These are phyloP conservation scores for Botrytis paeoniae DNA, from an alignment of 2,329 filamentous ascomycete species.

Conservation along the genomic window DNA sequence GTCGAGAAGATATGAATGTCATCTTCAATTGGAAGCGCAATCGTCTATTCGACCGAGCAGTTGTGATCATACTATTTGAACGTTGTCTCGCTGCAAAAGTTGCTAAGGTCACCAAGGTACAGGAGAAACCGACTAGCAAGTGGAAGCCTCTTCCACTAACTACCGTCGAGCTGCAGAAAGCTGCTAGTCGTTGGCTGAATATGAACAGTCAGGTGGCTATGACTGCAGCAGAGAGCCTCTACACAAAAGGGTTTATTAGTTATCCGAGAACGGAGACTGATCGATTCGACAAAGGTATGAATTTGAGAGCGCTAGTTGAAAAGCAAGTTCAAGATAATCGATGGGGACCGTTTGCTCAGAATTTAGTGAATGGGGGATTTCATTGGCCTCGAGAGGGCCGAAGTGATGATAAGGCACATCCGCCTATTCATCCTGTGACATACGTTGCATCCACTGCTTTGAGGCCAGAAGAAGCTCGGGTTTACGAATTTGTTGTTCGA, in stretches of 20 bases:
- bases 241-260: slow-evolving; percentile 94
- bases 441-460: slow-evolving; percentile 64
- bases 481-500: slow-evolving; percentile 91
- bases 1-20: slow-evolving; percentile 73
- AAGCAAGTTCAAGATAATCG: slow-evolving; percentile 74
- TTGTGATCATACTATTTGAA: slow-evolving; percentile 80
- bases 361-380: slow-evolving; percentile 72
- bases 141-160: slow-evolving; percentile 93
- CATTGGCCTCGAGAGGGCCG: slow-evolving; percentile 76
- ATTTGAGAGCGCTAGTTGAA: slow-evolving; percentile 73
- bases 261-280: slow-evolving; percentile 98
- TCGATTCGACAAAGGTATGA: slow-evolving; percentile 86
- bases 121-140: slow-evolving; percentile 88
- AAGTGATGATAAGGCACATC: slow-evolving; percentile 95
- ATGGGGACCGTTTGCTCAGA: slow-evolving; percentile 81
- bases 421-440: slow-evolving; percentile 93
- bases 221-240: slow-evolving; percentile 80
- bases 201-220: slow-evolving; percentile 91
- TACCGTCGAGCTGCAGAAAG: slow-evolving; percentile 94
- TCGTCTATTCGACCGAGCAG: slow-evolving; percentile 83
- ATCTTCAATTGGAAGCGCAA: slow-evolving; percentile 80
- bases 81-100: slow-evolving; percentile 72
- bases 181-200: slow-evolving; percentile 82
- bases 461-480: slow-evolving; percentile 64
- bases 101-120: slow-evolving; percentile 79